Base-by-base conservation (phyloP, 2,329 filamentous ascomycete genomes). In the Zymoseptoria pseudotritici region DNA sequence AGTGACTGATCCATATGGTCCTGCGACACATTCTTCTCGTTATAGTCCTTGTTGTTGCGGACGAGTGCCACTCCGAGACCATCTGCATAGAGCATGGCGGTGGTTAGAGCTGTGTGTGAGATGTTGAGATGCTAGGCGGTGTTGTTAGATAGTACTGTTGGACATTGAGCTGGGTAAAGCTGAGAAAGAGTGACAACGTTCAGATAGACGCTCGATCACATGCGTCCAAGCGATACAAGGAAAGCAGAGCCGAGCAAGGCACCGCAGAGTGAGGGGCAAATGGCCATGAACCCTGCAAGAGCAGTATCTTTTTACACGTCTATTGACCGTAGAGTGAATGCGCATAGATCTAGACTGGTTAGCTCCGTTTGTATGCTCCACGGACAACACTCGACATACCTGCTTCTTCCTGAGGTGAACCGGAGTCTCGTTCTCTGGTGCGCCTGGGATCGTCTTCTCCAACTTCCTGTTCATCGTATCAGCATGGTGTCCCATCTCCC, bases 381-480 rank as follows among this genome's bases (percentile, higher is more conserved):
- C 22, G 6, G 13, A 54, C 6, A 11, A 10, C 2, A 36, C 10
- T 52, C 11, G 6, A 51, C 22, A 68, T 59, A 75, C 80, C 70
- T 80, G 78, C 71, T 70, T 71, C 68, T 75, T 76, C 64, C 78
- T 75, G 67, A 78, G 70, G 72, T 81, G 79, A 54, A 81, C 77
- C 7, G 78, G 79, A 21, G 71, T 72, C 68, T 79, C 78, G 66
- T 74, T 75, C 67, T 78, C 75, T 58, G 79, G 79, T 59, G 78
- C 72, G 62, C 77, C 79, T 61, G 79, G 79, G 68, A 81, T 81
- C 65, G 70, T 76, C 75, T 81, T 81, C 72, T 80, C 78, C 70
- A 81, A 65, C 68, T 78, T 78, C 77, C 80, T 67, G 50, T 31
- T 3, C 21, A 24, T 46, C 26, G 13, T 53, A 3, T 53, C n/a